These are phyloP conservation scores for Onygenales sp. DNA, from an alignment of 2,329 filamentous ascomycete genomes.

Conservation along the genomic window DNA sequence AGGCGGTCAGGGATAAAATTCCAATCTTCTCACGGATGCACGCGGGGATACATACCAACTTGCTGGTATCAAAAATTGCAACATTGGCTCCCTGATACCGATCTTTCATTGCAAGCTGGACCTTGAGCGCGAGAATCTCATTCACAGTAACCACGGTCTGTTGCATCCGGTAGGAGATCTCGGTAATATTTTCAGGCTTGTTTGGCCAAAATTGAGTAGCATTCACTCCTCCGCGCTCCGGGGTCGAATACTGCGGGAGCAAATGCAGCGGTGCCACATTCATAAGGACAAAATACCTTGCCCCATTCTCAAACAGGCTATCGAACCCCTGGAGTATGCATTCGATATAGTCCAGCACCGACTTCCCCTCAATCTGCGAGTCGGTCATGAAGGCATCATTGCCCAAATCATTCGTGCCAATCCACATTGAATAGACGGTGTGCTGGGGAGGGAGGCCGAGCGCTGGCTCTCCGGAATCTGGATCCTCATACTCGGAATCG, in stretches of 20 bases:
- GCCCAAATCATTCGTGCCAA: slow-evolving; percentile 73
- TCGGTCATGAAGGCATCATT: slow-evolving; percentile 57
- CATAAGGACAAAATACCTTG: slow-evolving; percentile 61
- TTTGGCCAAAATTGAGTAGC: slow-evolving; percentile 39
- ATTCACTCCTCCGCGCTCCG: slow-evolving; percentile 34
- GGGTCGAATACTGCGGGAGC: slow-evolving; percentile 55
- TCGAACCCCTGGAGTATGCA: slow-evolving; percentile 59
- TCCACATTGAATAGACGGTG: slow-evolving; percentile 69
- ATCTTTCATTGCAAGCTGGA: slow-evolving; percentile 31
- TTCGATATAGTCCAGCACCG: slow-evolving; percentile 55
- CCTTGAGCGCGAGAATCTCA: slow-evolving; percentile 42
- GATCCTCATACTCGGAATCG: slow-evolving; percentile 17
- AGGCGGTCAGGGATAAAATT: background rate
- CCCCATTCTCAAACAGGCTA: slow-evolving; percentile 55
- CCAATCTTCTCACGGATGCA: background rate
- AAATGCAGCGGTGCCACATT: slow-evolving; percentile 59
- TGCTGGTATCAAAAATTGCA: slow-evolving; percentile 59
- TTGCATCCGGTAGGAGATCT: slow-evolving; percentile 42
- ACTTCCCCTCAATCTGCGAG: slow-evolving; percentile 49
- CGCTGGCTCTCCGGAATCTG: slow-evolving; percentile 14
- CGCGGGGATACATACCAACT: slow-evolving; percentile 32
- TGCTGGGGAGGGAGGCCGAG: slow-evolving; percentile 42
- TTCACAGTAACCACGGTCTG: slow-evolving; percentile 44
- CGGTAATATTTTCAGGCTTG: slow-evolving; percentile 42
- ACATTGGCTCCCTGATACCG: slow-evolving; percentile 49